Conservation (phyloP, 108 stramenopile genomes). For the Licmophora abbreviata region DNA sequence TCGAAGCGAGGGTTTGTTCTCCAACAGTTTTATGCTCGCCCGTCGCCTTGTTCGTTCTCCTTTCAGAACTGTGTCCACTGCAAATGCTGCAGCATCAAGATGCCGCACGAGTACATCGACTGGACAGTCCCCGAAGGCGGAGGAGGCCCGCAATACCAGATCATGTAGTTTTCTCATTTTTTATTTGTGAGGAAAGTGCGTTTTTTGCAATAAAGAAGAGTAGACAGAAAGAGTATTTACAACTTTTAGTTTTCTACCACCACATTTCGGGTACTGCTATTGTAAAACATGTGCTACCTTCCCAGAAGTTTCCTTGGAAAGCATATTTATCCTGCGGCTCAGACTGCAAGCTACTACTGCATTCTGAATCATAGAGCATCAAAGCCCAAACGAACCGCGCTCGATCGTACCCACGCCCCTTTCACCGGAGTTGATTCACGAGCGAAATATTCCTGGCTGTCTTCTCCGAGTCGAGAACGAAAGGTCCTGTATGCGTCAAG, state of each 20-base stretch:
- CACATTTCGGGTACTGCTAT: neutral
- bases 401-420: no score
- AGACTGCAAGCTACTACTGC: neutral
- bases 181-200: neutral
- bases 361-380: neutral
- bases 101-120: slow-evolving; percentile 94
- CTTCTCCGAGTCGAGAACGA: no score
- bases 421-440: no score
- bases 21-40: neutral
- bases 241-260: neutral
- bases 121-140: slow-evolving; percentile 99
- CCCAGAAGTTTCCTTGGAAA: neutral
- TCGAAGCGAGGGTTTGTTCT: neutral
- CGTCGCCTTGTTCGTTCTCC: neutral
- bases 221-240: neutral
- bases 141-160: slow-evolving; percentile 95
- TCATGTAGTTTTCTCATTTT: slow-evolving; percentile 58
- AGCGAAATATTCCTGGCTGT: no score
- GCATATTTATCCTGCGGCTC: neutral
- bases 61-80: slow-evolving; percentile 99
- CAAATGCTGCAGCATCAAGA: slow-evolving; percentile 99
- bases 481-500: no score
- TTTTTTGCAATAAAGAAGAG: neutral
- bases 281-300: neutral
- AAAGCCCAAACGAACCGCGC: neutral